These are phyloP conservation scores for Macroventuria anomochaeta DNA, from an alignment of 2,329 filamentous ascomycete species.

Conservation along the genomic window DNA sequence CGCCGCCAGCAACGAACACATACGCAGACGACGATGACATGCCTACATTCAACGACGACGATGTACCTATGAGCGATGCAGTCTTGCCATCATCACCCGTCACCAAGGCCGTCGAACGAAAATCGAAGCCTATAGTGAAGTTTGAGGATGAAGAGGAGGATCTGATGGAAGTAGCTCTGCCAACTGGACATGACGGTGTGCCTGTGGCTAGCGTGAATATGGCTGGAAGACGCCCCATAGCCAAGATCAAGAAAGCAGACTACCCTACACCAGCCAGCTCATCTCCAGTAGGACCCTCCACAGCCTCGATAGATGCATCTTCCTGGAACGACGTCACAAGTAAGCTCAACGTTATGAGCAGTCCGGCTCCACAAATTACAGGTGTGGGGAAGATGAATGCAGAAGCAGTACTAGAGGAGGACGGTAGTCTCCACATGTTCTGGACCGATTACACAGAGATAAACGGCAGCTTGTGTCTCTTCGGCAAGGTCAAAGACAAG, in stretches of 20 bases:
- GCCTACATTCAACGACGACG: conserved; percentile 63
- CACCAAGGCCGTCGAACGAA: conserved; percentile 77
- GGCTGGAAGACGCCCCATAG: conserved; percentile 76
- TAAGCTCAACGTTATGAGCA: conserved; percentile 84
- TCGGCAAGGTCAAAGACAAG: conserved; percentile 95
- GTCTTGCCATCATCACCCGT: conserved; percentile 83
- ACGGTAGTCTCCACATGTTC: conserved; percentile 92
- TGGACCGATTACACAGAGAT: conserved; percentile 97
- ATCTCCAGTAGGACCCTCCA: conserved; percentile 70
- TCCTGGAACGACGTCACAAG: conserved; percentile 88
- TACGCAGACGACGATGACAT: conserved; percentile 64
- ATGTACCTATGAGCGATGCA: conserved; percentile 85
- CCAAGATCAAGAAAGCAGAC: conserved; percentile 71
- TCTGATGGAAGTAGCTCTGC: conserved; percentile 85
- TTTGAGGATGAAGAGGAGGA: conserved; percentile 74
- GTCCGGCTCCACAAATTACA: conserved; percentile 67
- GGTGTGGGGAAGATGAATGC: conserved; percentile 81
- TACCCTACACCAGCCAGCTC: conserved; percentile 77
- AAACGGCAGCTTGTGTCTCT: conserved; percentile 88
- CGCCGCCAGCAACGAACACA: conserved; percentile 45
- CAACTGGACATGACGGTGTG: conserved; percentile 67
- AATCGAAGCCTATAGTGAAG: conserved; percentile 62
- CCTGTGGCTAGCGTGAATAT: conserved; percentile 80
- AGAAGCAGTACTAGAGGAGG: conserved; percentile 87
- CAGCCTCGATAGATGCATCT: conserved; percentile 70